phyloP scores from a whole-genome alignment of 2,329 filamentous ascomycete genomes.

The Diaporthe citrichinensis region DNA sequence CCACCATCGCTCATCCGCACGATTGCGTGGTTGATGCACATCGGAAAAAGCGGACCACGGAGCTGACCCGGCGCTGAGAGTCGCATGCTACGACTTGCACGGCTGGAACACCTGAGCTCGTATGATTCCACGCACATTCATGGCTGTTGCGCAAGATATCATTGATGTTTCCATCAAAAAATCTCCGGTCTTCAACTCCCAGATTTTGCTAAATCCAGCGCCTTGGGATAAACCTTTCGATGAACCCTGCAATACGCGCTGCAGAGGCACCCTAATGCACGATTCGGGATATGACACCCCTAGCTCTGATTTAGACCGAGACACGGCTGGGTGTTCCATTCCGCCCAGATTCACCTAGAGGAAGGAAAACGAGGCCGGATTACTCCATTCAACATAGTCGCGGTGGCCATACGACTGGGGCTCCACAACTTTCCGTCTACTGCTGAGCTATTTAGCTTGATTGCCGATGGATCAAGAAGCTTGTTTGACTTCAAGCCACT shows the following conservation, averaged over 20 bases:
- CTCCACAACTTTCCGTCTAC: not conserved
- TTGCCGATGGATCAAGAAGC: not conserved
- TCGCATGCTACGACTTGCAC: not conserved
- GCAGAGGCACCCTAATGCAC: slow-evolving; percentile 19
- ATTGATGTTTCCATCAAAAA: not conserved
- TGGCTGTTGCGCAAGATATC: not conserved
- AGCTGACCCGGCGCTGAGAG: not conserved
- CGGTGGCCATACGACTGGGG: not conserved
- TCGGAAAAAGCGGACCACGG: slow-evolving; percentile 4
- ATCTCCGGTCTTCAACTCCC: not conserved
- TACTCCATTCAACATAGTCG: not conserved
- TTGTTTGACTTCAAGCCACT: not conserved
- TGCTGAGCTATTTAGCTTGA: not conserved
- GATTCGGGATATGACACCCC: slow-evolving; percentile 16
- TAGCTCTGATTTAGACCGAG: not conserved
- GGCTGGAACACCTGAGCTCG: not conserved
- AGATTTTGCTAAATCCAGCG: not conserved
- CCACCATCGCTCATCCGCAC: not conserved
- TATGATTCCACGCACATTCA: not conserved
- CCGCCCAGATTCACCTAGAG: not conserved
- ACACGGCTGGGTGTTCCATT: not conserved
- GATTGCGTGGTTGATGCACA: not conserved
- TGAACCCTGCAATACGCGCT: not conserved
- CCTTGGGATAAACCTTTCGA: too few relatives aligned
- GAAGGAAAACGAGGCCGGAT: not conserved